These are phyloP conservation scores for Exophiala sp. DNA, from an alignment of 2,329 filamentous ascomycete species.

Conservation along the genomic window DNA sequence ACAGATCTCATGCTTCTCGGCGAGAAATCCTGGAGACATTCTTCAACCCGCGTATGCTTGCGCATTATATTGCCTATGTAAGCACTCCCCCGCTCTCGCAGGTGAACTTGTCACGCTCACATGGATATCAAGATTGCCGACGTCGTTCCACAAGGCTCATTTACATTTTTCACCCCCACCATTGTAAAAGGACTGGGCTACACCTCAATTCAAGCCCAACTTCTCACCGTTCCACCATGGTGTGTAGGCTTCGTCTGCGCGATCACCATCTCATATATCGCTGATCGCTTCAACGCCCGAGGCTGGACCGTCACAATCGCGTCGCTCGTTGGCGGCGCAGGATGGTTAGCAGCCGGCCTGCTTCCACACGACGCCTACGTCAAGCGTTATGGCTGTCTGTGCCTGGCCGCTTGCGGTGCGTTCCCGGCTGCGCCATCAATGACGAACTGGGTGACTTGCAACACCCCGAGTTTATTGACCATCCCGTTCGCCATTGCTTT, in stretches of 20 bases:
- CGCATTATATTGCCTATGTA: constrained; percentile 26
- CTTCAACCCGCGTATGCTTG: constrained; percentile 23
- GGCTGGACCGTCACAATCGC: constrained; percentile 51
- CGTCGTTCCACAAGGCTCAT: constrained; percentile 24
- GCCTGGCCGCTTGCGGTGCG: constrained; percentile 62
- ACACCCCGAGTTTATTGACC: constrained; percentile 62
- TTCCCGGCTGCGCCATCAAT: constrained; percentile 69
- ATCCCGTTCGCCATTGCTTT: constrained; percentile 67
- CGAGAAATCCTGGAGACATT: constrained; percentile 19
- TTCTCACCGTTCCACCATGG: constrained; percentile 31
- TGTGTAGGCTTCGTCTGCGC: constrained; percentile 22
- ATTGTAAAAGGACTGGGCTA: constrained; percentile 25
- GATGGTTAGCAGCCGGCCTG: constrained; percentile 62
- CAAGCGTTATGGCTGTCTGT: constrained; percentile 66
- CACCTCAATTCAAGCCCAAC: constrained; percentile 27
- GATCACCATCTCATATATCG: constrained; percentile 19
- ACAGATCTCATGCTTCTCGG: constrained; percentile 18
- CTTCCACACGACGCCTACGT: constrained; percentile 59
- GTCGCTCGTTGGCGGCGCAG: constrained; percentile 51
- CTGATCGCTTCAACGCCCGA: constrained; percentile 33
- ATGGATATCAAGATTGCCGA: constrained; percentile 18
- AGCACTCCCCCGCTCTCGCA: neutral
- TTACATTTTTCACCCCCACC: constrained; percentile 26
- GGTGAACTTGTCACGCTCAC: neutral
- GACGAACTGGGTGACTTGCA: constrained; percentile 67